Percentiles rank a stretch among this genome's conserved stretches.
phyloP scores from a whole-genome alignment of 106 monocot species.

The Dendrobium nobile region DNA sequence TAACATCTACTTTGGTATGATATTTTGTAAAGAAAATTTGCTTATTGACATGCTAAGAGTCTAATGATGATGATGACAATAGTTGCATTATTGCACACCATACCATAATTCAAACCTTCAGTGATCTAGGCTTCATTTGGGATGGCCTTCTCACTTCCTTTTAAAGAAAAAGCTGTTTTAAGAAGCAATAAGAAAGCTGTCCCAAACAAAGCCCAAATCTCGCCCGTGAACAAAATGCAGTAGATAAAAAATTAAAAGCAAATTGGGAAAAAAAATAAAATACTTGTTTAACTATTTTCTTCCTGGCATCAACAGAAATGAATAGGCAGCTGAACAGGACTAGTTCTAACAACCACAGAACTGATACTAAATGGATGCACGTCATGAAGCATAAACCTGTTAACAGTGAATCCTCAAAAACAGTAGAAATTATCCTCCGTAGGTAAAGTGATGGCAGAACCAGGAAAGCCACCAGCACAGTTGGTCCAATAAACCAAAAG shows the following conservation, averaged over 20 bases:
- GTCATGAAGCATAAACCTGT: constrained; percentile 41
- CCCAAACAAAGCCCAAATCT: no score
- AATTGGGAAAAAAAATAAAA: background rate
- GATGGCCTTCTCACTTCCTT: no score
- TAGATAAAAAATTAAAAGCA: no score
- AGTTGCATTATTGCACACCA: no score
- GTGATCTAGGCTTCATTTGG: no score
- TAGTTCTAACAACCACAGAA: background rate
- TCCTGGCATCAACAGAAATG: background rate
- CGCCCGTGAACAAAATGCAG: no score
- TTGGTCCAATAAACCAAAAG: constrained; percentile 81
- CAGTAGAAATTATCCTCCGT: constrained; percentile 53
- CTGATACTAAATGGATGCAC: background rate
- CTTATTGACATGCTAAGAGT: background rate
- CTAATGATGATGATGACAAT: no score
- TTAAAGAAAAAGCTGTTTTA: no score
- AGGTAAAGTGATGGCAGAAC: constrained; percentile 87
- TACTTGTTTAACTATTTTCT: background rate
- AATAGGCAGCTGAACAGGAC: background rate
- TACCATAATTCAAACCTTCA: no score
- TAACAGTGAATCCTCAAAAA: constrained; percentile 88
- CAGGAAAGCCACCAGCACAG: constrained; percentile 70
- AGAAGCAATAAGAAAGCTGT: no score
- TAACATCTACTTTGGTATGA: no score
- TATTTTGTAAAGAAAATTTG: background rate